Percentiles rank a stretch among this genome's conserved stretches.
These are phyloP conservation scores for Rhytidhysteron rufulum DNA, from an alignment of 2,329 filamentous ascomycete genomes.

Conservation along the genomic window DNA sequence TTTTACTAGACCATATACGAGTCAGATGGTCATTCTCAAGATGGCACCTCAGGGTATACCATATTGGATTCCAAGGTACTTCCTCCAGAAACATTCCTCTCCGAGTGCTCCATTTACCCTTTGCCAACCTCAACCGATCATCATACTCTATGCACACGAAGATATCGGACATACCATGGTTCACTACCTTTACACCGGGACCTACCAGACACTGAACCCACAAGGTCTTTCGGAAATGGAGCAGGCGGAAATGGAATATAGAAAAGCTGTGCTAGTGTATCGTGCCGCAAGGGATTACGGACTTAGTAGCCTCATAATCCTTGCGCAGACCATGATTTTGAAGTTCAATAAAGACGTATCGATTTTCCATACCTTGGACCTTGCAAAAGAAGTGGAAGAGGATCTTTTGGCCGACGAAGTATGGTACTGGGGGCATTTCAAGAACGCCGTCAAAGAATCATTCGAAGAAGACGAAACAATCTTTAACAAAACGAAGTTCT, in stretches of 20 bases:
- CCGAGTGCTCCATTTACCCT: too few relatives aligned
- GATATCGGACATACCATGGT: conserved; percentile 16
- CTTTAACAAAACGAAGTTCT: conserved; percentile 9
- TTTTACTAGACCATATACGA: too few relatives aligned
- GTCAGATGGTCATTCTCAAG: too few relatives aligned
- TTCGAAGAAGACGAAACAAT: conserved; percentile 10
- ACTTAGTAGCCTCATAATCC: conserved; percentile 10
- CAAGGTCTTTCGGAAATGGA: conserved; percentile 1
- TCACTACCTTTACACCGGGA: conserved; percentile 23
- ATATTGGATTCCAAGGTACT: too few relatives aligned
- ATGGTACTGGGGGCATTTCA: conserved; percentile 13
- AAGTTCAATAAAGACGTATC: conserved; percentile 5
- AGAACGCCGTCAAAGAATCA: conserved; percentile 7
- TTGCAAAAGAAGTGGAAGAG: conserved; percentile 9
- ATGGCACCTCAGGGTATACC: too few relatives aligned
- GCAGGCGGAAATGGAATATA: conserved; percentile 11
- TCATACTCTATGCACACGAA: too few relatives aligned
- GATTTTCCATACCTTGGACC: conserved; percentile 10
- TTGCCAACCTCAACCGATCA: too few relatives aligned
- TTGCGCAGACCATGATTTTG: conserved; percentile 10
- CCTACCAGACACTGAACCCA: conserved; percentile 20
- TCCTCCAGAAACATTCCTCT: too few relatives aligned
- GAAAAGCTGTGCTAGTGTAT: conserved; percentile 13
- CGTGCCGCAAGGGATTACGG: conserved; percentile 8
- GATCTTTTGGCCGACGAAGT: conserved; percentile 4